Conservation (phyloP, 345 rosid species). For the Mallotus nudiflorus region DNA sequence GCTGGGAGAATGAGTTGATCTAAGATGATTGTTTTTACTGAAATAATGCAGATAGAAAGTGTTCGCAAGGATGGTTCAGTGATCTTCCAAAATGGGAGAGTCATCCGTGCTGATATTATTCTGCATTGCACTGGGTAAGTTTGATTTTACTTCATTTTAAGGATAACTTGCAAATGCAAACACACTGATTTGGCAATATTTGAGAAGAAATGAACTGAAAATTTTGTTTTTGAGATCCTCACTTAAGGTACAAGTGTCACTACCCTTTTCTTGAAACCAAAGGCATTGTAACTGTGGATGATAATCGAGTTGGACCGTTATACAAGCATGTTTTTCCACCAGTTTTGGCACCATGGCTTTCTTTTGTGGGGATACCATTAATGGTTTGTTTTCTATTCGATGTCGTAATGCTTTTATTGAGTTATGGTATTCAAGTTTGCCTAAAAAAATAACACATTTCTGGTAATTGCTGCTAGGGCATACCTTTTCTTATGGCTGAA, state of each 20-base stretch:
- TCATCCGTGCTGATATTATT: slow-evolving; percentile 50
- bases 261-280: slow-evolving; percentile 24
- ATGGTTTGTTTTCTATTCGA: slow-evolving; percentile 9
- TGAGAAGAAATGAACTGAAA: slow-evolving; percentile 6
- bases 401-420: too few relatives aligned
- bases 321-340: slow-evolving; percentile 34
- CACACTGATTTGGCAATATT: too few relatives aligned
- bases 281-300: slow-evolving; percentile 26
- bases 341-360: slow-evolving; percentile 24
- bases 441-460: background rate
- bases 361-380: slow-evolving; percentile 19
- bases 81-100: slow-evolving; percentile 55
- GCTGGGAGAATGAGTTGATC: too few relatives aligned
- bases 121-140: slow-evolving; percentile 80
- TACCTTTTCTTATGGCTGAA: too few relatives aligned
- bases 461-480: background rate
- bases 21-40: too few relatives aligned
- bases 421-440: background rate
- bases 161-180: background rate
- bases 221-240: slow-evolving; percentile 44
- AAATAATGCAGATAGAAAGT: too few relatives aligned
- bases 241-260: slow-evolving; percentile 18
- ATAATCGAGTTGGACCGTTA: slow-evolving; percentile 27
- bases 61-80: too few relatives aligned
- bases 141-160: background rate